A percentile compares a stretch with the other conserved stretches of the same genome.
Conservation (phyloP, 306 rosid genomes). For the Vigna nakashimae region DNA sequence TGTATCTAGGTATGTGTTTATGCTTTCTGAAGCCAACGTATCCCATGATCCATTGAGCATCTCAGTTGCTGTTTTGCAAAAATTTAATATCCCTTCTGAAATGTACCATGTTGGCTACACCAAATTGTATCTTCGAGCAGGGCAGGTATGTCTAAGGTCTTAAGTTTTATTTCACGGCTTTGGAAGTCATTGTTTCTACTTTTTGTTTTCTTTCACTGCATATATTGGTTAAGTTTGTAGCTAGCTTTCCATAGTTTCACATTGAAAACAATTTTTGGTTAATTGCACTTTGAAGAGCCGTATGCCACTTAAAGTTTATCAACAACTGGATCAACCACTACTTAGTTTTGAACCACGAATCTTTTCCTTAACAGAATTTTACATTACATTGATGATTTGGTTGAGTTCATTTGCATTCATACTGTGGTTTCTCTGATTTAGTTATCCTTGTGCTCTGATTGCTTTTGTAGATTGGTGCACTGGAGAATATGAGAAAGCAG, state of each 20-base stretch:
- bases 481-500: slow-evolving; percentile 78
- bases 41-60: slow-evolving; percentile 75
- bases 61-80: slow-evolving; percentile 74
- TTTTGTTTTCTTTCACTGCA: slow-evolving; percentile 22
- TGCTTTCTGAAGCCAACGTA: slow-evolving; percentile 56
- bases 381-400: slow-evolving; percentile 31
- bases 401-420: slow-evolving; percentile 37
- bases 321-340: too few species aligned
- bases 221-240: slow-evolving; percentile 4
- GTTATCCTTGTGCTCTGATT: slow-evolving; percentile 44
- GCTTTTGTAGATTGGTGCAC: slow-evolving; percentile 62
- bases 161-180: slow-evolving; percentile 1
- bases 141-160: slow-evolving; percentile 65
- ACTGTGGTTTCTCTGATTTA: slow-evolving; percentile 41
- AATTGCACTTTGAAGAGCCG: slow-evolving; percentile 21
- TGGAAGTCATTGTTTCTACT: slow-evolving; percentile 25
- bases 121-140: slow-evolving; percentile 81
- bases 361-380: slow-evolving; percentile 16
- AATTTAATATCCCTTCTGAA: slow-evolving; percentile 72
- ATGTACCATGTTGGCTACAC: slow-evolving; percentile 89
- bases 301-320: slow-evolving; percentile 10
- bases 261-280: slow-evolving; percentile 31
- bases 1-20: slow-evolving; percentile 70
- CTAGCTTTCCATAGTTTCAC: slow-evolving; percentile 19
- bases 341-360: slow-evolving; percentile 15